These are phyloP conservation scores for Nasturtium officinale DNA, from an alignment of 345 rosid genomes.

Conservation along the genomic window DNA sequence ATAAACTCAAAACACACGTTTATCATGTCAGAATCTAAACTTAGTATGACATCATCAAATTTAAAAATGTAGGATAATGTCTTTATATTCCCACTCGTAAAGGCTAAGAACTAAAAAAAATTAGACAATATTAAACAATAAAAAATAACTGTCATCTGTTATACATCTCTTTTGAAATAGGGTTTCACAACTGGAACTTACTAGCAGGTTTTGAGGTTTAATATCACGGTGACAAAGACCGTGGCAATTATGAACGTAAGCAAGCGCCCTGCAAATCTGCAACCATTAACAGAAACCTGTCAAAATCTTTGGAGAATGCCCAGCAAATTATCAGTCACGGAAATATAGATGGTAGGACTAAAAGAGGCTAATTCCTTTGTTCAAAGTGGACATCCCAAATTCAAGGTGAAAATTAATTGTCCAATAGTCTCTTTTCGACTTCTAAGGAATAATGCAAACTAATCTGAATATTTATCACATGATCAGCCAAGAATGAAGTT, in stretches of 20 bases:
- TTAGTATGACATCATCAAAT: constrained; percentile 2
- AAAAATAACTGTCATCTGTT: constrained; percentile 13
- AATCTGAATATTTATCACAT: not conserved
- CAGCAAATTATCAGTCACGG: not conserved
- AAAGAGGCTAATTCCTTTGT: constrained; percentile 8
- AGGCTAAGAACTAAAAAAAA: constrained; percentile 1
- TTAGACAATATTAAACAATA: not conserved
- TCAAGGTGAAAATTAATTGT: constrained; percentile 1
- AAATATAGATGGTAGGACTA: constrained; percentile 13
- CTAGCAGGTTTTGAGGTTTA: constrained; percentile 95
- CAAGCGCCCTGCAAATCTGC: constrained; percentile 98
- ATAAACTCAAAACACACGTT: constrained; percentile 1
- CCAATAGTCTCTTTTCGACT: not conserved
- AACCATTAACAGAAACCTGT: constrained; percentile 35
- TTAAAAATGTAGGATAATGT: constrained; percentile 9
- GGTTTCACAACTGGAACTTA: constrained; percentile 45
- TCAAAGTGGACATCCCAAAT: constrained; percentile 4
- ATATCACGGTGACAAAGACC: constrained; percentile 96
- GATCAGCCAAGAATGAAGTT: constrained; percentile 5
- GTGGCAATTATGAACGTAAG: constrained; percentile 78
- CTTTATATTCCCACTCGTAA: not conserved
- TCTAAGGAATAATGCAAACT: constrained; percentile 13
- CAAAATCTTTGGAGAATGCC: not conserved
- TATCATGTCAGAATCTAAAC: constrained; percentile 20
- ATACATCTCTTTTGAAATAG: not conserved